Evolutionary conservation across 345 rosid species (phyloP).

Genomic region (Arabidopsis suecica): DNA sequence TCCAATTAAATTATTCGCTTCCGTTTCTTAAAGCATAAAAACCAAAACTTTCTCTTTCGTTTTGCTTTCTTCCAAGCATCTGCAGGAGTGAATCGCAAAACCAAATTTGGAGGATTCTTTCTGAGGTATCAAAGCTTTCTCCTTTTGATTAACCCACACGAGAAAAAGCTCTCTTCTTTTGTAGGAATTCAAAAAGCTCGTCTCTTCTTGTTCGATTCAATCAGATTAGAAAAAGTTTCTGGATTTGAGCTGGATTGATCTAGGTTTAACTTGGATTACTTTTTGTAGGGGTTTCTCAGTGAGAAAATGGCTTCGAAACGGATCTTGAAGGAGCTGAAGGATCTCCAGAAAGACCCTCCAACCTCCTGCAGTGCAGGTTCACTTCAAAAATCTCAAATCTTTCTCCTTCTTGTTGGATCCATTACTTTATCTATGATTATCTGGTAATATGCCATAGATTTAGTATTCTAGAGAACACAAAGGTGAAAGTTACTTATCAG

Average conservation of each 20-base stretch:
- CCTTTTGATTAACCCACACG: not conserved
- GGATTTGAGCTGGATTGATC: conserved; percentile 19
- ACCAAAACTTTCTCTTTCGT: conserved; percentile 19
- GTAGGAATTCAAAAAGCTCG: not conserved
- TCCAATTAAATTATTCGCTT: not conserved
- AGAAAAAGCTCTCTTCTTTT: not conserved
- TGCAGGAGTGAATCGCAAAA: conserved; percentile 28
- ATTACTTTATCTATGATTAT: not conserved
- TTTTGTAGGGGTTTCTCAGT: conserved; percentile 17
- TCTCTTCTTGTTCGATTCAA: not conserved
- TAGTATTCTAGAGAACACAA: not conserved
- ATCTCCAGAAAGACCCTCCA: conserved; percentile 71
- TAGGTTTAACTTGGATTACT: conserved; percentile 10
- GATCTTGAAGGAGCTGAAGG: conserved; percentile 70
- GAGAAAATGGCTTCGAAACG: conserved; percentile 60
- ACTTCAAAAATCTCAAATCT: not conserved
- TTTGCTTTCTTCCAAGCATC: conserved; percentile 22
- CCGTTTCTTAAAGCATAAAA: conserved; percentile 13
- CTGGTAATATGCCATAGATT: not conserved
- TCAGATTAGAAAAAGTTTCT: not conserved
- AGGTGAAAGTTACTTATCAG: not conserved
- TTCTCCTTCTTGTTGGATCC: not conserved
- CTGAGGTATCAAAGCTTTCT: conserved; percentile 23
- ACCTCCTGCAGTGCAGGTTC: conserved; percentile 71
- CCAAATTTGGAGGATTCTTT: conserved; percentile 26